These are phyloP conservation scores for Aureobasidium uvarum DNA, from an alignment of 2,329 filamentous ascomycete species.

Conservation along the genomic window DNA sequence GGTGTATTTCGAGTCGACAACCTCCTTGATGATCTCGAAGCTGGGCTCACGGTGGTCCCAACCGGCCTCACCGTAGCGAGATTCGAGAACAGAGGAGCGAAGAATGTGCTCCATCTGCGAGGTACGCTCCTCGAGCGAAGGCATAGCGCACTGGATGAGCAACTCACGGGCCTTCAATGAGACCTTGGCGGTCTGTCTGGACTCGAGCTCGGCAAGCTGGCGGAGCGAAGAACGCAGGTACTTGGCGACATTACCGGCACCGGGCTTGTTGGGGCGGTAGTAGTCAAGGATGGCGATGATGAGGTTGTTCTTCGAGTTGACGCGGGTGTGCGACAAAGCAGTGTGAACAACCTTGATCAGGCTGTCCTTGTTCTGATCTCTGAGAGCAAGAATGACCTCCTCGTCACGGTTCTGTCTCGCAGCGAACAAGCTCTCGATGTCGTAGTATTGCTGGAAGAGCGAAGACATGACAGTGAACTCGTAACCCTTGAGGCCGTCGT, in stretches of 20 bases:
- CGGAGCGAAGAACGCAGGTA: constrained; percentile 79
- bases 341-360: constrained; percentile 79
- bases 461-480: constrained; percentile 79
- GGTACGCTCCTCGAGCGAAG: constrained; percentile 90
- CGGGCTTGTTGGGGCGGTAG: constrained; percentile 92
- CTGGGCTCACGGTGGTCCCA: constrained; percentile 95
- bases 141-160: constrained; percentile 93
- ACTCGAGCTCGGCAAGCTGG: constrained; percentile 87
- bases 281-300: constrained; percentile 87
- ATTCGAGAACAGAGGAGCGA: constrained; percentile 90
- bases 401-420: constrained; percentile 83
- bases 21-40: constrained; percentile 89
- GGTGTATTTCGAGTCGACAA: constrained; percentile 97
- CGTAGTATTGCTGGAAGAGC: constrained; percentile 77
- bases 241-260: constrained; percentile 82
- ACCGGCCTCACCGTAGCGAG: constrained; percentile 94
- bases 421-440: constrained; percentile 84
- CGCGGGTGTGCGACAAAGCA: constrained; percentile 89
- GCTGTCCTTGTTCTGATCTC: constrained; percentile 96
- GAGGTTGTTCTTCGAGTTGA: constrained; percentile 90
- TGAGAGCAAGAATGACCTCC: constrained; percentile 86
- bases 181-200: constrained; percentile 84
- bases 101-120: constrained; percentile 99
- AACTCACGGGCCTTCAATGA: constrained; percentile 96
- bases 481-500: constrained; percentile 84